These are phyloP conservation scores for Populus euphratica DNA, from an alignment of 345 rosid genomes.

Conservation along the genomic window DNA sequence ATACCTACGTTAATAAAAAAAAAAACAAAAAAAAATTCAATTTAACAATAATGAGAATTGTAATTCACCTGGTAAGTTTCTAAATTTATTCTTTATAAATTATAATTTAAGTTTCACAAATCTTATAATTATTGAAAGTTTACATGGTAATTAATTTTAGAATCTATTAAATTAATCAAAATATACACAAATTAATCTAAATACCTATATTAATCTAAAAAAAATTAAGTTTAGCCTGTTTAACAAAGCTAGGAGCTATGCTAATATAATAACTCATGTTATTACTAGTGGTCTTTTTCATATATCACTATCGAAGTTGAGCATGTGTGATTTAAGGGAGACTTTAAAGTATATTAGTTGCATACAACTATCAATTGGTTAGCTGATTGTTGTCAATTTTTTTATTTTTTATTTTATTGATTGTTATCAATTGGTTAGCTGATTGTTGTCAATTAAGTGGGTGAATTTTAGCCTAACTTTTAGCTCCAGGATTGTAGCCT, in stretches of 20 bases:
- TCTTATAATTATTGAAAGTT: fast-evolving
- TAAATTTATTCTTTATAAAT: too few relatives aligned
- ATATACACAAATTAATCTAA: too few relatives aligned
- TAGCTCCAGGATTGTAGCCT: background rate
- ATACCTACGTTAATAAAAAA: too few relatives aligned
- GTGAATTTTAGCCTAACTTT: background rate
- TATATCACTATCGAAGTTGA: background rate
- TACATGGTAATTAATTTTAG: too few relatives aligned
- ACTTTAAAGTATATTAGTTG: background rate
- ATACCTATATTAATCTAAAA: too few relatives aligned
- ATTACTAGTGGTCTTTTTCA: background rate
- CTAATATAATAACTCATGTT: background rate
- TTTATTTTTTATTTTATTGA: too few relatives aligned
- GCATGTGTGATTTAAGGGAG: background rate
- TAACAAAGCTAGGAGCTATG: background rate
- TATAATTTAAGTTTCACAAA: too few relatives aligned
- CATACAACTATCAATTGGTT: background rate
- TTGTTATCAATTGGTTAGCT: background rate
- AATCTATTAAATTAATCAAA: fast-evolving
- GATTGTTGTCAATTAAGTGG: background rate
- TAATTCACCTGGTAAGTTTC: fast-evolving
- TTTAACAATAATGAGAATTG: background rate
- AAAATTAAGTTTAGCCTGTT: fast-evolving
- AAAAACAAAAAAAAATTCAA: too few relatives aligned
- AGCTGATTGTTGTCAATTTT: background rate